Base-by-base conservation (phyloP, 148 eudicot genomes). In the Spergularia bocconei region DNA sequence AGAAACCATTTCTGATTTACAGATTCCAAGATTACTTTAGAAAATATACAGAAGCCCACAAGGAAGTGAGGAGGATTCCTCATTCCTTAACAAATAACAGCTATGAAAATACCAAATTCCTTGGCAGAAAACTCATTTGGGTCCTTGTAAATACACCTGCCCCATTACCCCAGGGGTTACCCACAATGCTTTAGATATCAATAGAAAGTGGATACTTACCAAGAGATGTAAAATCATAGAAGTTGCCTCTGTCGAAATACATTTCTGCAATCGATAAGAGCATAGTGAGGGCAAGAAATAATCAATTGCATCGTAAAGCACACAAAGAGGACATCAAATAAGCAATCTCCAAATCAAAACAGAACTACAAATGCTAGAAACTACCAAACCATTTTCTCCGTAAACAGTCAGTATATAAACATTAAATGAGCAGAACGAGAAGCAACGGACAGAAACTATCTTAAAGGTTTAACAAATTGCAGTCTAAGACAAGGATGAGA, bases 141-240 rank as follows among this genome's bases (percentile, higher is more conserved):
- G 36, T 29, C 36, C 36, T 29, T 29, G 36, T 29, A 29, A 29
- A 29, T 29, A 29, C 36, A 29, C 36, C 36, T 29, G 36, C 36
- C 36, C 1, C 36, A n/a, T 48, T 6, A 5, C 29, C 5, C 11
- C 48, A 67, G 25, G 10, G 9, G 65, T 48, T 67, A 3, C 17
- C 21, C 60, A 69, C 17, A 71, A 23, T 25, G 23, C 55, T 12
- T 61, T 52, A 36, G 50, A 38, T 19, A 55, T 25, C 12, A 21
- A 61, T 53, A 33, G 14, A 23, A 67, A 51, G 38, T 14, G 50
- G 63, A 23, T 33, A 87, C 92, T 78, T 63, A 93, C 97, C 97
- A 58, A 93, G 90, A 75, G 98, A 91, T 56, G 97, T 93, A 52
- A 93, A 91, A 84, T 91, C 95, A 72, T 91, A 94, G 74, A 90